phyloP scores from a whole-genome alignment of 2,329 filamentous ascomycete genomes.

The Ilyonectria robusta region DNA sequence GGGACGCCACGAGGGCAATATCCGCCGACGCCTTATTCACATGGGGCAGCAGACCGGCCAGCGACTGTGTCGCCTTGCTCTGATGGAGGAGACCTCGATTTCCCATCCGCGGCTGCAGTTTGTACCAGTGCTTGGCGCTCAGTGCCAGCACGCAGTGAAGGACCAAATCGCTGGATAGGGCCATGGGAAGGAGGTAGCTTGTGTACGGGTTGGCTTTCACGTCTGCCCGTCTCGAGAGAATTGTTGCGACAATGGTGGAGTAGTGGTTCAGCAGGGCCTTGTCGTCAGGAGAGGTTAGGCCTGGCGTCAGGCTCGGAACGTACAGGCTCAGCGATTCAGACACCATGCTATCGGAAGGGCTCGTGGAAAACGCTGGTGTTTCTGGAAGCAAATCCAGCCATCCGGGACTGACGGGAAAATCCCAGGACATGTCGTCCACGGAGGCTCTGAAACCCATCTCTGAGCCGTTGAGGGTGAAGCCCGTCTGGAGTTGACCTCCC shows the following conservation, averaged over 20 bases:
- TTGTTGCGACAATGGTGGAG: slow-evolving; percentile 51
- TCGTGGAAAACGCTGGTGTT: slow-evolving; percentile 4
- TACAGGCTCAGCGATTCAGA: slow-evolving; percentile 11
- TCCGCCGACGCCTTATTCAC: slow-evolving; percentile 51
- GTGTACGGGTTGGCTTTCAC: slow-evolving; percentile 50
- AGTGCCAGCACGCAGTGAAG: slow-evolving; percentile 53
- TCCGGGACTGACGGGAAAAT: background rate
- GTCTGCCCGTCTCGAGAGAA: slow-evolving; percentile 49
- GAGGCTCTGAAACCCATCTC: slow-evolving; percentile 1
- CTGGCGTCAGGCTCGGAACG: slow-evolving; percentile 43
- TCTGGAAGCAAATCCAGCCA: slow-evolving; percentile 9
- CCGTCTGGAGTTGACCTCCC: background rate
- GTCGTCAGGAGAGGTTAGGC: slow-evolving; percentile 48
- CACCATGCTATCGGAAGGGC: slow-evolving; percentile 4
- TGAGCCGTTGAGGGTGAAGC: background rate
- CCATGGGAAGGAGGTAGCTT: slow-evolving; percentile 51
- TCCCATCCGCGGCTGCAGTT: slow-evolving; percentile 49
- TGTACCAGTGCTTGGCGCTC: slow-evolving; percentile 54
- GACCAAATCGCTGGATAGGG: slow-evolving; percentile 51
- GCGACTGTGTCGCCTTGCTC: slow-evolving; percentile 50
- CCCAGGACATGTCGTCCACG: slow-evolving; percentile 8
- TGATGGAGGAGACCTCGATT: slow-evolving; percentile 51
- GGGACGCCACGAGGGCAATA: slow-evolving; percentile 56
- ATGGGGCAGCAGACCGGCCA: slow-evolving; percentile 52
- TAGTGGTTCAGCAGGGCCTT: slow-evolving; percentile 54